Percentiles rank a stretch among this genome's conserved stretches.
These are phyloP conservation scores for Aspergillus spinulosporus DNA, from an alignment of 2,329 filamentous ascomycete species.

Conservation along the genomic window DNA sequence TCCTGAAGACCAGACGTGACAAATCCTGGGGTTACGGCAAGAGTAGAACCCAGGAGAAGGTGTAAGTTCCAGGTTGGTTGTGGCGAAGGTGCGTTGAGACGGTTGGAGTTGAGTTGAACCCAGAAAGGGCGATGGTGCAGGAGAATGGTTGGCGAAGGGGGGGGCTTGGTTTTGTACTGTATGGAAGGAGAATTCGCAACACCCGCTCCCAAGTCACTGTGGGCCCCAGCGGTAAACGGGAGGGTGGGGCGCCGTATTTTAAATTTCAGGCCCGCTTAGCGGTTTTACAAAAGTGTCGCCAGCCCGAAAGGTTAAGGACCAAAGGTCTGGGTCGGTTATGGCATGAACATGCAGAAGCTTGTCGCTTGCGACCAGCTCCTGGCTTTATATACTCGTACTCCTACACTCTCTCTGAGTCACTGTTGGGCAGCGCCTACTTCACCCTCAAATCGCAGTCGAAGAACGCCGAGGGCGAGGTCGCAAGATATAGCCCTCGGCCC, in stretches of 20 bases:
- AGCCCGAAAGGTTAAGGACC: not conserved
- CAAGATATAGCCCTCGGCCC: constrained; percentile 14
- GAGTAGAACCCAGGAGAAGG: not conserved
- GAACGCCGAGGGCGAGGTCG: not conserved
- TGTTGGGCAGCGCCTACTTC: constrained; percentile 9
- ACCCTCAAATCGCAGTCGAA: not conserved
- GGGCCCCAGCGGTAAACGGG: constrained; percentile 4
- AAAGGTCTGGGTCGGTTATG: too few relatives aligned
- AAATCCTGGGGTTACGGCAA: not conserved
- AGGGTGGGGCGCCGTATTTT: not conserved
- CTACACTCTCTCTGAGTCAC: constrained; percentile 11
- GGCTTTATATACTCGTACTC: constrained; percentile 5
- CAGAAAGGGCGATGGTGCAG: constrained; percentile 5
- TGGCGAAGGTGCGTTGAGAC: not conserved
- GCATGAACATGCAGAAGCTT: not conserved
- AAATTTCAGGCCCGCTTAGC: not conserved
- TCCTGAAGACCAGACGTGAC: constrained; percentile 13
- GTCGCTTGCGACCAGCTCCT: not conserved
- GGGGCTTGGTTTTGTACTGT: constrained; percentile 13
- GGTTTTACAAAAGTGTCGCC: not conserved
- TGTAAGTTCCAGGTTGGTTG: not conserved
- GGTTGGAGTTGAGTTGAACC: constrained; percentile 3
- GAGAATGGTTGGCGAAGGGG: constrained; percentile 1
- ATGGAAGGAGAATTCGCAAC: constrained; percentile 1
- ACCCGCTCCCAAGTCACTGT: not conserved